Percentiles rank a stretch among this genome's conserved stretches.
Conservation (phyloP, 75 land plant species). For the Selaginella moellendorffii region DNA sequence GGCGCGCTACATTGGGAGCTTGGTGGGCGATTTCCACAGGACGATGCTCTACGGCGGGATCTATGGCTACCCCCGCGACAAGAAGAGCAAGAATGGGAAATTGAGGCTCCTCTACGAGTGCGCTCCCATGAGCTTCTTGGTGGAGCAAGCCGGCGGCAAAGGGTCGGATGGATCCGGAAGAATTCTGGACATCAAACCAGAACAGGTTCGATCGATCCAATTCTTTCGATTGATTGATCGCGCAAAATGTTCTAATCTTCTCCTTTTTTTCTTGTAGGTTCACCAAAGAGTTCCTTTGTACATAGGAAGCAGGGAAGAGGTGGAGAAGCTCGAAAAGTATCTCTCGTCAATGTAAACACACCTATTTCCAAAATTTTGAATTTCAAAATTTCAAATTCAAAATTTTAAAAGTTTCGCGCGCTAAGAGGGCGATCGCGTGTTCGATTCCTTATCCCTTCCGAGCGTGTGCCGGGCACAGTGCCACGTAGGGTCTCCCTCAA, state of each 20-base stretch:
- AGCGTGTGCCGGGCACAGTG: too few relatives aligned
- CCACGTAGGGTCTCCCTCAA: too few relatives aligned
- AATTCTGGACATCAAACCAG: conserved; percentile 67
- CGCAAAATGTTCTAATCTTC: background rate
- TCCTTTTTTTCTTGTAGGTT: conserved; percentile 27
- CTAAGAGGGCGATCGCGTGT: too few relatives aligned
- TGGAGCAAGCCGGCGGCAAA: conserved; percentile 91
- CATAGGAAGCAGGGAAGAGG: conserved; percentile 81
- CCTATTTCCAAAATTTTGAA: too few relatives aligned
- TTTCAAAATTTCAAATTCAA: too few relatives aligned
- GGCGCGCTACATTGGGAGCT: conserved; percentile 79
- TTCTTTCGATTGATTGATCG: background rate
- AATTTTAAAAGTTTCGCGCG: too few relatives aligned
- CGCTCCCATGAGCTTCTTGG: conserved; percentile 90
- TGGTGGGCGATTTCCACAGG: conserved; percentile 89
- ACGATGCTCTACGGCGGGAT: conserved; percentile 86
- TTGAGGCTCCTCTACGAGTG: conserved; percentile 86
- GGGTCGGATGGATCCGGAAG: conserved; percentile 79
- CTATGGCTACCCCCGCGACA: conserved; percentile 80
- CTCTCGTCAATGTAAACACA: too few relatives aligned
- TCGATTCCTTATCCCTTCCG: too few relatives aligned
- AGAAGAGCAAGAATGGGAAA: conserved; percentile 90
- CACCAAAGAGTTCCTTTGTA: conserved; percentile 84
- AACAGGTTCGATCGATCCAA: conserved; percentile 29
- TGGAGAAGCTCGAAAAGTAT: conserved; percentile 73